These are phyloP conservation scores for Datura wrightii DNA, from an alignment of 257 asterid species.

Conservation along the genomic window DNA sequence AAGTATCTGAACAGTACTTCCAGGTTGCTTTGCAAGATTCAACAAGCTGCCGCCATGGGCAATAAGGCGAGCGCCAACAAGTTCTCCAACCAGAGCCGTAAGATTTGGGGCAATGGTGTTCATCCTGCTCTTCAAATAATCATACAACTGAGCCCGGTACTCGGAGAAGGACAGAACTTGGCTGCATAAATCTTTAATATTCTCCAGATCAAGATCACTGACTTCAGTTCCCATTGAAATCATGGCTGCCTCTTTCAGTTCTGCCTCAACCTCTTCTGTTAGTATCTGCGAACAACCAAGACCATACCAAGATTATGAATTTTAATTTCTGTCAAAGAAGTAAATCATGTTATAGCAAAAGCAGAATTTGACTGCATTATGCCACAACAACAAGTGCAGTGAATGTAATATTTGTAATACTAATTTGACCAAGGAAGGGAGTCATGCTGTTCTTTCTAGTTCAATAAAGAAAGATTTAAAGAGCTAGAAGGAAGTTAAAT, in stretches of 20 bases:
- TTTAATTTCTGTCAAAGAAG: constrained; percentile 3
- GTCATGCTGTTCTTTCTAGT: background rate
- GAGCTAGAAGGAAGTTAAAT: background rate
- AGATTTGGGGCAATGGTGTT: constrained; percentile 91
- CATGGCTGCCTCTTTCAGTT: constrained; percentile 78
- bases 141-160: constrained; percentile 80
- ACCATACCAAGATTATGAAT: constrained; percentile 11
- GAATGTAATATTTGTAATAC: background rate
- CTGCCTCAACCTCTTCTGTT: constrained; percentile 74
- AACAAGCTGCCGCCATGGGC: constrained; percentile 91
- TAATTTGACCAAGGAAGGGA: background rate
- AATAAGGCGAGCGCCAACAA: constrained; percentile 88
- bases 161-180: constrained; percentile 86
- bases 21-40: constrained; percentile 94
- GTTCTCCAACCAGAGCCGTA: constrained; percentile 92
- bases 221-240: constrained; percentile 98
- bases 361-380: background rate
- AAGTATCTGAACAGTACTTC: constrained; percentile 92
- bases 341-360: background rate
- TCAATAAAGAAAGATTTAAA: background rate
- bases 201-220: constrained; percentile 79
- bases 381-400: background rate
- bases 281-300: constrained; percentile 53
- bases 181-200: constrained; percentile 81
- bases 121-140: constrained; percentile 90